phyloP scores from a whole-genome alignment of 2,329 filamentous ascomycete species.

The Phaeoacremonium minimum region DNA sequence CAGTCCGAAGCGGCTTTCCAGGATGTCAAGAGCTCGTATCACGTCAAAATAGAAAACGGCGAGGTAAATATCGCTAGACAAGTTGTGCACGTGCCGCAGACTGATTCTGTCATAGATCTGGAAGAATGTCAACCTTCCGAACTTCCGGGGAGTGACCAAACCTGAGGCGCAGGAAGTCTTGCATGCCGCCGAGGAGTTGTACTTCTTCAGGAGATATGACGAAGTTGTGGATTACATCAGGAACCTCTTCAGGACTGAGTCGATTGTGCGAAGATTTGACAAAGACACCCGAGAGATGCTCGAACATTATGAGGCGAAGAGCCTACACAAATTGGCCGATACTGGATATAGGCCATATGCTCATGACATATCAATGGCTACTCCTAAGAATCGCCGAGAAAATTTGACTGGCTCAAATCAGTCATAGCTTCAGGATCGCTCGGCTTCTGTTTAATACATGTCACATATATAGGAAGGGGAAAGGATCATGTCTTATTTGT shows the following conservation, averaged over 20 bases:
- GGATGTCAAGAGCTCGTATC: conserved; percentile 38
- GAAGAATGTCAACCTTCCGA: conserved; percentile 35
- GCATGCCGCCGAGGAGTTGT: conserved; percentile 54
- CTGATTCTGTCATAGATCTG: conserved; percentile 30
- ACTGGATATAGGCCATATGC: too few species aligned
- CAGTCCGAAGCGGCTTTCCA: conserved; percentile 49
- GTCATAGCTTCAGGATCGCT: too few species aligned
- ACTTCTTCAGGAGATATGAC: conserved; percentile 44
- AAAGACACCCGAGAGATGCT: conserved; percentile 35
- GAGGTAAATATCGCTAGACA: conserved; percentile 33
- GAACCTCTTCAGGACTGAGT: conserved; percentile 26
- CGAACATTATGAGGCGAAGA: conserved; percentile 36
- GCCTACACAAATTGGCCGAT: conserved; percentile 24
- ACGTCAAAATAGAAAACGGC: conserved; percentile 48
- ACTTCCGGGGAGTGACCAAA: conserved; percentile 33
- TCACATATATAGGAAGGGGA: too few species aligned
- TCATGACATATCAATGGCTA: too few species aligned
- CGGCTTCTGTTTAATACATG: too few species aligned
- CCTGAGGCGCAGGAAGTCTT: conserved; percentile 43
- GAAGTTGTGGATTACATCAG: conserved; percentile 38
- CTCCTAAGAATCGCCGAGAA: too few species aligned
- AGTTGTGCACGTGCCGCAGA: neutral
- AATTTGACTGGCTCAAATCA: too few species aligned
- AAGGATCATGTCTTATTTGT: too few species aligned
- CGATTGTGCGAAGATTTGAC: conserved; percentile 30